phyloP scores from a whole-genome alignment of 2,329 filamentous ascomycete species.

The Aspergillus niger region DNA sequence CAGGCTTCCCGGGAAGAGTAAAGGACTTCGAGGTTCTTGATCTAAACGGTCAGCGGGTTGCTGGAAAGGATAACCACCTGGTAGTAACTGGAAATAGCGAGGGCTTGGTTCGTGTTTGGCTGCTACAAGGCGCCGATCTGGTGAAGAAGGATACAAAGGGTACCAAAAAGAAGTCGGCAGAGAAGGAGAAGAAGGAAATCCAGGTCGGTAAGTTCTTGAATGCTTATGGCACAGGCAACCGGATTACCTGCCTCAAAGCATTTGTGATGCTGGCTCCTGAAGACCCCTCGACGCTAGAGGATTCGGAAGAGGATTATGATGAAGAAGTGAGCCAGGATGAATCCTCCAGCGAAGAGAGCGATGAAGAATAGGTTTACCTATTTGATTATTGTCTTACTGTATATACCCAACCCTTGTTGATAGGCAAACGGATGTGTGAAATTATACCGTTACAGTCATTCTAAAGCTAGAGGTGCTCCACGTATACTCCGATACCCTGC shows the following conservation, averaged over 20 bases:
- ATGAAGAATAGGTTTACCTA: conserved; percentile 20
- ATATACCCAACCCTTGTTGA: conserved; percentile 26
- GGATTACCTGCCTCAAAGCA: conserved; percentile 84
- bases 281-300: conserved; percentile 57
- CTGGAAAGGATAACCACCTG: conserved; percentile 49
- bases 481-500: neutral
- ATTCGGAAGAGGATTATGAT: conserved; percentile 38
- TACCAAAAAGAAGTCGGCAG: conserved; percentile 22
- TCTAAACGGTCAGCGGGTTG: conserved; percentile 39
- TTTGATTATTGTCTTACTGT: conserved; percentile 14
- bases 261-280: conserved; percentile 76
- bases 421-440: conserved; percentile 15
- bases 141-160: conserved; percentile 19
- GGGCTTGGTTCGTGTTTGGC: conserved; percentile 80
- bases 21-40: conserved; percentile 80
- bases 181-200: conserved; percentile 21
- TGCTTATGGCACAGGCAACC: conserved; percentile 79
- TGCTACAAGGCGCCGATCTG: conserved; percentile 47
- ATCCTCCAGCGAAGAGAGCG: conserved; percentile 32
- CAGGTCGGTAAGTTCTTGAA: conserved; percentile 70
- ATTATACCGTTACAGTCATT: neutral
- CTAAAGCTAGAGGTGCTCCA: neutral
- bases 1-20: conserved; percentile 69
- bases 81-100: conserved; percentile 81
- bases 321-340: conserved; percentile 25